Base-by-base conservation (phyloP, 441 rosid species). In the Macaranga tanarius region DNA sequence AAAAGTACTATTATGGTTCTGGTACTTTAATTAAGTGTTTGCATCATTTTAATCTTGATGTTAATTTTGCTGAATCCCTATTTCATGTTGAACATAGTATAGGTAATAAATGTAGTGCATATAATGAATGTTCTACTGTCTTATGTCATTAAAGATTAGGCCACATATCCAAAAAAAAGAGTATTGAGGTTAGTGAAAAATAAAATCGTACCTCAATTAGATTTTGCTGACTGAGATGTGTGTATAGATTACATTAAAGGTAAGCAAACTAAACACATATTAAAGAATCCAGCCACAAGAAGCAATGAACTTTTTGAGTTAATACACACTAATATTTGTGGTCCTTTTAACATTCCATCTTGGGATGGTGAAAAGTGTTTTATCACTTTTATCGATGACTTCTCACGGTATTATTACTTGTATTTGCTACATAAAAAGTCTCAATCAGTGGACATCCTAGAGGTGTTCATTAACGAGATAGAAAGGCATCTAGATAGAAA, bases 121-220 rank as follows among this genome's bases (percentile, higher is more conserved):
- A 13, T 71, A 47, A 12, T 59, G 50, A 71, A 45, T 0, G 1
- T 10, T 42, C 28, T 42, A 16, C 38, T 64, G 44, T 1, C 5
- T 64, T 64, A 8, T 64, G 68, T 34, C 68, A 64, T 45, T 10
- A 44, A 64, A 44, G 11, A 2, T 44, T 64, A 5, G 34, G 38
- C 22, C 68, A 44, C 5, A 64, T 44, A 44, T 64, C 54, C 5
- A 45, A 7, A 64, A 54, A 64, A 64, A 64, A 34, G n/a, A 64
- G 45, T 44, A 10, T 1, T 44, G 19, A 42, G 1, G 20, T 64
- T 7, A 11, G n/a, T n/a, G n/a, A n/a, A n/a, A n/a, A n/a, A n/a
- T n/a, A n/a, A n/a, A n/a, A n/a, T n/a, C n/a, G n/a, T 45, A 20
- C 59, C 59, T 20, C 59, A 55, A n/a, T 6, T 50, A 16, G 54